Evolutionary conservation across 2,329 filamentous ascomycete genomes (phyloP).

Genomic region (Penicillium crustosum): DNA sequence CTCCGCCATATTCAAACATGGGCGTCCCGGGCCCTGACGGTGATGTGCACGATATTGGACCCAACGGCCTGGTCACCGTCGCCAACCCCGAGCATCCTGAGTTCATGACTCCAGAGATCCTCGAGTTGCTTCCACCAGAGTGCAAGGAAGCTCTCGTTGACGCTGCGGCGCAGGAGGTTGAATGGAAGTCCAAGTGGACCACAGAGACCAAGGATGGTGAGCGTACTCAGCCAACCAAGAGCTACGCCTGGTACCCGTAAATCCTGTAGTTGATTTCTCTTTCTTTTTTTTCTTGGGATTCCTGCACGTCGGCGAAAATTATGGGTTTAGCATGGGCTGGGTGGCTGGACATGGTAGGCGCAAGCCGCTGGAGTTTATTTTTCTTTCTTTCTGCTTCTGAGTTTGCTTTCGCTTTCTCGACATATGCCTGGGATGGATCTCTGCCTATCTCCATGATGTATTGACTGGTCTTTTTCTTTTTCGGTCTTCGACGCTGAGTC

Average conservation of each 20-base stretch:
- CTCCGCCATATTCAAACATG: constrained; percentile 58
- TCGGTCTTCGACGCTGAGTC: background rate
- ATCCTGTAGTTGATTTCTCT: constrained; percentile 2
- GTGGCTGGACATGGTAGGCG: constrained; percentile 20
- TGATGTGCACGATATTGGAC: constrained; percentile 41
- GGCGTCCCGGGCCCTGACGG: constrained; percentile 56
- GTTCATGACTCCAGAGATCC: constrained; percentile 42
- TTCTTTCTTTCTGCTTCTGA: background rate
- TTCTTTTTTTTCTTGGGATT: constrained; percentile 9
- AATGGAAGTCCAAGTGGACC: constrained; percentile 75
- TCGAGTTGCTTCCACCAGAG: constrained; percentile 46
- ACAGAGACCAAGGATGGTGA: constrained; percentile 61
- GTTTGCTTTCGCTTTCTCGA: background rate
- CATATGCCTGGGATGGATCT: background rate
- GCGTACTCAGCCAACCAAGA: constrained; percentile 35
- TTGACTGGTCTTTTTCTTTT: background rate
- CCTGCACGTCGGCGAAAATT: constrained; percentile 17
- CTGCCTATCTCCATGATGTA: background rate
- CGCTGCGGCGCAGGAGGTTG: constrained; percentile 62
- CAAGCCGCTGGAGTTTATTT: constrained; percentile 16
- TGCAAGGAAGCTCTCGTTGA: constrained; percentile 72
- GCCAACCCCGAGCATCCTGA: constrained; percentile 37
- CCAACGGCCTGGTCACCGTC: constrained; percentile 43
- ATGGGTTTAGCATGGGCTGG: constrained; percentile 21
- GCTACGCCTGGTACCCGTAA: constrained; percentile 44